Evolutionary conservation across 208 protist genomes (phyloP).

Genomic region (Blastocrithidia nonstop): DNA sequence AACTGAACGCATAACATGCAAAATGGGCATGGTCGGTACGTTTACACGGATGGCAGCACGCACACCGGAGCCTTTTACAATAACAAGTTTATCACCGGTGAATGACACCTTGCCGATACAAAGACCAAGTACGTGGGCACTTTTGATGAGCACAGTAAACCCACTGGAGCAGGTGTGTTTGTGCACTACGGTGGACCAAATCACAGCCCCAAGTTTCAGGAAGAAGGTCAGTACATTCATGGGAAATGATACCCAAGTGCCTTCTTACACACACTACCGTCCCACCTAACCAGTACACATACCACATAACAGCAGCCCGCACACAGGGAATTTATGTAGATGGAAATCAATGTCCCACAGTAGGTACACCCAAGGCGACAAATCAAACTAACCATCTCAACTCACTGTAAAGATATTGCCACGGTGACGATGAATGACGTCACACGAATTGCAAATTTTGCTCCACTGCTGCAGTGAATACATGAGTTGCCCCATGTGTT

Average conservation of each 20-base stretch:
- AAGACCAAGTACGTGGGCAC: constrained; percentile 66
- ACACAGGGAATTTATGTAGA: constrained; percentile 6
- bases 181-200: constrained; percentile 52
- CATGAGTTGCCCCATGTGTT: constrained; percentile 13
- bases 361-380: no score
- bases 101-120: constrained; percentile 68
- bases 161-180: constrained; percentile 67
- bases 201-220: no score
- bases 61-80: constrained; percentile 65
- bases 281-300: background rate
- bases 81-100: constrained; percentile 55
- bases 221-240: no score
- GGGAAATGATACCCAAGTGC: no score
- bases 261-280: no score
- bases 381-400: no score
- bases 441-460: constrained; percentile 66
- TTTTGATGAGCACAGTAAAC: constrained; percentile 47
- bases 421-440: constrained; percentile 65
- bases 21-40: constrained; percentile 56
- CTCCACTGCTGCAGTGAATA: constrained; percentile 50
- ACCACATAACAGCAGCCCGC: background rate
- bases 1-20: constrained; percentile 55
- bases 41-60: constrained; percentile 51
- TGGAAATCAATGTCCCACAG: no score
- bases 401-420: no score